Percentiles rank a stretch among this genome's conserved stretches.
Evolutionary conservation across 2,329 filamentous ascomycete genomes (phyloP).

Genomic region (Biscogniauxia marginata): DNA sequence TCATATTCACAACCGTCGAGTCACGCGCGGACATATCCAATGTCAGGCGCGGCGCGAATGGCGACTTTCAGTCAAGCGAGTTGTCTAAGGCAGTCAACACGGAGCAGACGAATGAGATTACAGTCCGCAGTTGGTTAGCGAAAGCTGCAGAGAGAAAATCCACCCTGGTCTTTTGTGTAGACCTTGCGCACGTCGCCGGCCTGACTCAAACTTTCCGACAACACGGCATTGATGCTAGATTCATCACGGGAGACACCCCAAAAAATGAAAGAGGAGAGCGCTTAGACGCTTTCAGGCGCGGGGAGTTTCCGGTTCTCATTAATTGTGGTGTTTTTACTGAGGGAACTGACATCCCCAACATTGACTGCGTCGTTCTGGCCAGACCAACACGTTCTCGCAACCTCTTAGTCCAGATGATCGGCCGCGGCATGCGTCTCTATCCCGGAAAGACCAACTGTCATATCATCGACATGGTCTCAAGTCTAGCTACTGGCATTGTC

Average conservation of each 20-base stretch:
- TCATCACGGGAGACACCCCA: conserved; percentile 80
- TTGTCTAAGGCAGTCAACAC: conserved; percentile 85
- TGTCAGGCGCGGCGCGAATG: conserved; percentile 62
- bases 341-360: conserved; percentile 95
- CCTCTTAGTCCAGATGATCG: conserved; percentile 95
- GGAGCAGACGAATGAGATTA: conserved; percentile 74
- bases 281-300: conserved; percentile 72
- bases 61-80: conserved; percentile 78
- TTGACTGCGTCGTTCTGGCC: conserved; percentile 88
- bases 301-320: conserved; percentile 80
- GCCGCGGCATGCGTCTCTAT: conserved; percentile 82
- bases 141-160: conserved; percentile 74
- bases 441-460: conserved; percentile 85
- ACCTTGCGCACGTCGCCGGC: conserved; percentile 75
- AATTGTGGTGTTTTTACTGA: conserved; percentile 98
- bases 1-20: conserved; percentile 91
- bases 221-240: conserved; percentile 78
- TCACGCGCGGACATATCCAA: conserved; percentile 76
- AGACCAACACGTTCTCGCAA: conserved; percentile 91
- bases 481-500: conserved; percentile 77
- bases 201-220: conserved; percentile 75
- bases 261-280: conserved; percentile 65
- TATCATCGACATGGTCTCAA: conserved; percentile 93
- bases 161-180: conserved; percentile 92
- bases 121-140: conserved; percentile 80